Evolutionary conservation across 2,329 filamentous ascomycete species (phyloP).

Genomic region (Fusarium temperatum): DNA sequence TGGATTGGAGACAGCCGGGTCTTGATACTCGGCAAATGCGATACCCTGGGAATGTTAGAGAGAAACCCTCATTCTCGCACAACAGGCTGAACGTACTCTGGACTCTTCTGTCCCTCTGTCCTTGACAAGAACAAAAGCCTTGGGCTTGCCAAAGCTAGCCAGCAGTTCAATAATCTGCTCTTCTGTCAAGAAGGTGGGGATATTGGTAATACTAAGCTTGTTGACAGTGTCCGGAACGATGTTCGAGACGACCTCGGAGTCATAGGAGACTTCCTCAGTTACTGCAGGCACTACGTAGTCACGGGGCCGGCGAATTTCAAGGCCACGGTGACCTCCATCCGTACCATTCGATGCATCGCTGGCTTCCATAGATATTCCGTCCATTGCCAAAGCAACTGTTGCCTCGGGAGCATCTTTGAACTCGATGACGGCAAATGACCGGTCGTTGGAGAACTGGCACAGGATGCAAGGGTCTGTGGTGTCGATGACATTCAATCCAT

Average conservation of each 20-base stretch:
- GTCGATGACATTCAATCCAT: constrained; percentile 92
- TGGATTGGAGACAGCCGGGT: constrained; percentile 74
- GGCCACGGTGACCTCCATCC: constrained; percentile 64
- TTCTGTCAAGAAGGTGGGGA: constrained; percentile 87
- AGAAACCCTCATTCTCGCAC: too few species aligned
- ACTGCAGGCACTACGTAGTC: constrained; percentile 94
- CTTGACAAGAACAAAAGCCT: constrained; percentile 90
- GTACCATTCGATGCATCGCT: constrained; percentile 66
- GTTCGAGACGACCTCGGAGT: constrained; percentile 80
- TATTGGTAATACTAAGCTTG: constrained; percentile 93
- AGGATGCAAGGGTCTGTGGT: constrained; percentile 85
- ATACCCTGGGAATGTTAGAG: constrained; percentile 72
- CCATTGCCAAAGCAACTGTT: constrained; percentile 88
- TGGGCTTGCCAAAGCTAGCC: constrained; percentile 90
- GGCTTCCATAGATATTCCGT: constrained; percentile 88
- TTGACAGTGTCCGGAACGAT: constrained; percentile 91
- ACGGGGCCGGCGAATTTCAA: constrained; percentile 87
- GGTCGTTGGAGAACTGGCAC: constrained; percentile 82
- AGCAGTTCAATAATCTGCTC: constrained; percentile 92
- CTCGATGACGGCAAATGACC: constrained; percentile 85
- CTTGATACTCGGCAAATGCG: constrained; percentile 94
- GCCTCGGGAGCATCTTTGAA: constrained; percentile 89
- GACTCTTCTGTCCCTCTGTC: constrained; percentile 87
- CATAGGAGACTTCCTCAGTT: constrained; percentile 75
- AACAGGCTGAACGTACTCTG: constrained; percentile 68